Conservation (phyloP, 2,329 filamentous ascomycete species). For the Ophiosphaerella korrae region DNA sequence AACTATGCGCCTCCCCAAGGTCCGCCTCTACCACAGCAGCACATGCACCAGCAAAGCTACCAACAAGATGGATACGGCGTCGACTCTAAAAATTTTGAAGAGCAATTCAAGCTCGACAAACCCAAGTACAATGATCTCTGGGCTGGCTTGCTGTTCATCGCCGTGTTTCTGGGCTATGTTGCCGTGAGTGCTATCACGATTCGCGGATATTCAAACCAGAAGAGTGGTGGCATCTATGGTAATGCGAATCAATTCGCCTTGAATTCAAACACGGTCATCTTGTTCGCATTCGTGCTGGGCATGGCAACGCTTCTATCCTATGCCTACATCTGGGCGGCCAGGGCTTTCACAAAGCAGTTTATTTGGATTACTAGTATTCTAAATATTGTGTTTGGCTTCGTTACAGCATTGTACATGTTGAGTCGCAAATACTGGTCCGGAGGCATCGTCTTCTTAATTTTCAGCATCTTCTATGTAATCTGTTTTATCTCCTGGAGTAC, state of each 20-base stretch:
- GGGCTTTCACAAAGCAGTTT: constrained; percentile 83
- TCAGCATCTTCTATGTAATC: constrained; percentile 77
- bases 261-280: constrained; percentile 81
- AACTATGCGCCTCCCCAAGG: constrained; percentile 36
- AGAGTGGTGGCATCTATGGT: constrained; percentile 73
- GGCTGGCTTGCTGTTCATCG: constrained; percentile 80
- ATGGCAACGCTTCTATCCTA: constrained; percentile 77
- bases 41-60: constrained; percentile 19
- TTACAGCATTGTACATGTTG: constrained; percentile 85
- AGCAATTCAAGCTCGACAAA: constrained; percentile 79
- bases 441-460: constrained; percentile 85
- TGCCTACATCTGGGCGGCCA: constrained; percentile 75
- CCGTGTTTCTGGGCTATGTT: constrained; percentile 73
- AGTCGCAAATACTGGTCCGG: constrained; percentile 76
- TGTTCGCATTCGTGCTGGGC: constrained; percentile 79
- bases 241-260: constrained; percentile 69
- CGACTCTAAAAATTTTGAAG: constrained; percentile 66
- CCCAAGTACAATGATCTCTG: constrained; percentile 92
- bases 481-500: constrained; percentile 79
- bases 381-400: constrained; percentile 80
- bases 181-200: constrained; percentile 78
- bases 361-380: constrained; percentile 76
- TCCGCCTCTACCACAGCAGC: constrained; percentile 26
- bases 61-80: constrained; percentile 41
- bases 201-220: constrained; percentile 65